phyloP scores from a whole-genome alignment of 257 asterid species.

The Handroanthus guayacan region DNA sequence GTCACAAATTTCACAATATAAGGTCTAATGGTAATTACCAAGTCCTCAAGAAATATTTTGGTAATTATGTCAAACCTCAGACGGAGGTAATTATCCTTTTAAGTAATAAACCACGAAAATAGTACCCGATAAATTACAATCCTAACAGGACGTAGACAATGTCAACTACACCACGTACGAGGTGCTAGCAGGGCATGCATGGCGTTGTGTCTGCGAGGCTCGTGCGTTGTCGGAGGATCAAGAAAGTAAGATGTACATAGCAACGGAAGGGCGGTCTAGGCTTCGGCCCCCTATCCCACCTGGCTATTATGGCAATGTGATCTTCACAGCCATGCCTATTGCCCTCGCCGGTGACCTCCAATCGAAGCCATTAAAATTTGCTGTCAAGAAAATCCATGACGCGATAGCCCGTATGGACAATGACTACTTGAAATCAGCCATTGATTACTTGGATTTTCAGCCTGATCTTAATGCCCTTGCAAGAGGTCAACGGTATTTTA shows the following conservation, averaged over 20 bases:
- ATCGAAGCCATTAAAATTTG: slow-evolving; percentile 46
- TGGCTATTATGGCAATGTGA: slow-evolving; percentile 64
- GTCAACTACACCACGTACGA: slow-evolving; percentile 63
- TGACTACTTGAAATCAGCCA: slow-evolving; percentile 59
- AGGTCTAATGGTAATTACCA: too few relatives aligned
- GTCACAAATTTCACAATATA: too few relatives aligned
- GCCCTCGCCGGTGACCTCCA: slow-evolving; percentile 56
- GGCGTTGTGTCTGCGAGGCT: slow-evolving; percentile 72
- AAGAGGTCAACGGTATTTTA: slow-evolving; percentile 46
- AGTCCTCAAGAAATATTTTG: too few relatives aligned
- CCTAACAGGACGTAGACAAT: too few relatives aligned
- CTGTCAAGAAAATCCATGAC: slow-evolving; percentile 55
- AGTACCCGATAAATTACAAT: too few relatives aligned
- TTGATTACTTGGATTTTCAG: slow-evolving; percentile 66
- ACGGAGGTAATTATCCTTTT: too few relatives aligned
- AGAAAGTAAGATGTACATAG: slow-evolving; percentile 58
- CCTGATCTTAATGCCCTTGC: slow-evolving; percentile 50
- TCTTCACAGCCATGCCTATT: slow-evolving; percentile 53
- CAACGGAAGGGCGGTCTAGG: slow-evolving; percentile 60
- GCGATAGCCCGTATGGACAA: slow-evolving; percentile 60
- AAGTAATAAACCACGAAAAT: too few relatives aligned
- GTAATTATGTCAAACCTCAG: too few relatives aligned
- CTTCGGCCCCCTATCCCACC: slow-evolving; percentile 57
- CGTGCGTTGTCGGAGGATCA: slow-evolving; percentile 60
- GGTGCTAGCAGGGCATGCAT: slow-evolving; percentile 71